Evolutionary conservation across 257 asterid species (phyloP), one percentile per base, ranked within the genome.

Genomic region (Nemophila menziesii): DNA sequence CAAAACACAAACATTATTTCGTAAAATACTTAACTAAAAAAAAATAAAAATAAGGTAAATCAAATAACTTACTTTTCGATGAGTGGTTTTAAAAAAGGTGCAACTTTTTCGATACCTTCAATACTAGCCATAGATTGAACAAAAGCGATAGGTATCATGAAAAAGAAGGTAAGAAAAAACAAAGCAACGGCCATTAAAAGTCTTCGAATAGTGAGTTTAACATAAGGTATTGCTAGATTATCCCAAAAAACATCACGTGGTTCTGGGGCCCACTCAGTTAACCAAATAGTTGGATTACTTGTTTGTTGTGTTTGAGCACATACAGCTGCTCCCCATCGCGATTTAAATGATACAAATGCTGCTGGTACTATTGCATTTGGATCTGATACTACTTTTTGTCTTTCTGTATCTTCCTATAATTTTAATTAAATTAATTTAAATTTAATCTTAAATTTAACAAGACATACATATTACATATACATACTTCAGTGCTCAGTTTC

Each of bases 261-360:
- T 49, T 82, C 96, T 11, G 96, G 92, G 21, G 96, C 96, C 96
- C 96, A 82, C 43, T 82, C 84, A 1, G 94, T 86, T 34, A 79
- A 67, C 96, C 96, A 86, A 27, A 65, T 16, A 11, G 79, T 74
- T 20, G 94, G 86, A 66, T 86, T 70, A 27, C 76, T 61, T 11
- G 93, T 16, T 55, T 77, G 94, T 49, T 79, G 92, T 17, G 96
- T 86, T 61, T 86, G 96, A 37, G 94, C 92, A 54, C 96, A 82
- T 42, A 86, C 84, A 11, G 93, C 96, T 4, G 96, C 92, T 51
- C 93, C 96, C 92, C 90, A 79, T 46, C 96, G 75, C 12, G 93
- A 76, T 52, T 68, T 74, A 48, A 86, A 86, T 4, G 96, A 86
- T 20, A 86, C 94, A 40, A 86, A 86, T 51, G 96, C 86, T 17